phyloP scores from a whole-genome alignment of 495 filamentous ascomycete species.

The Ascodesmis nigricans region DNA sequence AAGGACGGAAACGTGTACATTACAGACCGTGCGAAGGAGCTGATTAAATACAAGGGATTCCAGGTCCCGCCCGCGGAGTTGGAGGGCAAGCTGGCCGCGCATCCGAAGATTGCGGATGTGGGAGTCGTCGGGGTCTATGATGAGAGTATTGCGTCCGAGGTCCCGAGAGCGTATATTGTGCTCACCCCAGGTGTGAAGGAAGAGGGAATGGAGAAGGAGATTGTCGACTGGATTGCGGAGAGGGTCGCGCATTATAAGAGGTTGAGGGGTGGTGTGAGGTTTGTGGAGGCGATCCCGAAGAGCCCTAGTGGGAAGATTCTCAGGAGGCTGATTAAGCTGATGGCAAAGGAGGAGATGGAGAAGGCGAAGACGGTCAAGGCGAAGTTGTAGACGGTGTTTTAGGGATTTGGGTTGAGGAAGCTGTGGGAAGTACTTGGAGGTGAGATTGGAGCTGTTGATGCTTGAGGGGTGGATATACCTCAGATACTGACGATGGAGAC shows the following conservation, averaged over 20 bases:
- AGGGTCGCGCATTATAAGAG: conserved; percentile 50
- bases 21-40: conserved; percentile 72
- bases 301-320: conserved; percentile 74
- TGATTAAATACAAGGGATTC: conserved; percentile 83
- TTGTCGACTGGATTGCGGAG: conserved; percentile 37
- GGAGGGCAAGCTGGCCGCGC: conserved; percentile 51
- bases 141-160: conserved; percentile 47
- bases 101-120: conserved; percentile 55
- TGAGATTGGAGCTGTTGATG: too few relatives aligned
- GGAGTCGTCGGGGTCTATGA: conserved; percentile 69
- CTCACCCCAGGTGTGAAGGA: conserved; percentile 30
- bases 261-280: conserved; percentile 60
- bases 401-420: background rate
- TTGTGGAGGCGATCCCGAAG: conserved; percentile 68
- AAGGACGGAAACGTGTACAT: conserved; percentile 42
- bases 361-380: conserved; percentile 6
- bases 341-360: conserved; percentile 11
- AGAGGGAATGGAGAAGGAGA: conserved; percentile 36
- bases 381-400: conserved; percentile 12
- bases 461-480: too few relatives aligned
- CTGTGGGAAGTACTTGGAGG: too few relatives aligned
- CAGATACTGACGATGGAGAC: conserved; percentile 11
- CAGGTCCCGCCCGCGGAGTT: conserved; percentile 77
- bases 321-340: conserved; percentile 32
- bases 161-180: conserved; percentile 67